Conservation (phyloP, 345 rosid genomes). For the Trapa bicornis region DNA sequence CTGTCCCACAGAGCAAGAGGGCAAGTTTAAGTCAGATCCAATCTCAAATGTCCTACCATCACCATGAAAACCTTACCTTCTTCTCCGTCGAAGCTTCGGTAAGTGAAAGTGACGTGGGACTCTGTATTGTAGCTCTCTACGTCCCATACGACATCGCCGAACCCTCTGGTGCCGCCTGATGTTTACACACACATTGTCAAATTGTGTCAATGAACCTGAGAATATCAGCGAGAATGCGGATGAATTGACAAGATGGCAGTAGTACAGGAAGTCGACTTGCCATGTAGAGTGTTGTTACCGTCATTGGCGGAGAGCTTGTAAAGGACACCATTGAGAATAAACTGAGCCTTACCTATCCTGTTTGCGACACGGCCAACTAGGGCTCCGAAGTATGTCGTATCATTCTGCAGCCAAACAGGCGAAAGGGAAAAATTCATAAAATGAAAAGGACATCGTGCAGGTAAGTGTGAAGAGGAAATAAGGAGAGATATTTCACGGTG, state of each 20-base stretch:
- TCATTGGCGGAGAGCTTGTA: slow-evolving; percentile 52
- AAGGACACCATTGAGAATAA: slow-evolving; percentile 40
- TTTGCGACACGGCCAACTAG: slow-evolving; percentile 82
- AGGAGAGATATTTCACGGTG: slow-evolving; percentile 22
- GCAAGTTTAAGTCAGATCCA: not conserved
- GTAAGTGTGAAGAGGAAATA: not conserved
- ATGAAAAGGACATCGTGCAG: too few relatives aligned
- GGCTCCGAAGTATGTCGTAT: slow-evolving; percentile 63
- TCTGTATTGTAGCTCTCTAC: too few relatives aligned
- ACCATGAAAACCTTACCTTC: not conserved
- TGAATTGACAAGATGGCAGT: not conserved
- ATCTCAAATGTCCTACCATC: not conserved
- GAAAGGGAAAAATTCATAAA: not conserved
- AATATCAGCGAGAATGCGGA: too few relatives aligned
- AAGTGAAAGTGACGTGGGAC: too few relatives aligned
- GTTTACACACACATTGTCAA: not conserved
- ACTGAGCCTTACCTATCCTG: slow-evolving; percentile 54
- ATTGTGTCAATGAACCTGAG: not conserved
- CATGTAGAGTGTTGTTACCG: slow-evolving; percentile 72
- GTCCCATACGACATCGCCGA: slow-evolving; percentile 21
- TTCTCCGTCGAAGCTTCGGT: too few relatives aligned
- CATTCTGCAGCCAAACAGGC: slow-evolving; percentile 31
- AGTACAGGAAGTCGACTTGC: slow-evolving; percentile 17
- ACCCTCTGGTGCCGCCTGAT: slow-evolving; percentile 70
- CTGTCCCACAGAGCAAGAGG: slow-evolving; percentile 12